Evolutionary conservation across 164 flowering plant species (phyloP).

Genomic region (Magnolia sinica): DNA sequence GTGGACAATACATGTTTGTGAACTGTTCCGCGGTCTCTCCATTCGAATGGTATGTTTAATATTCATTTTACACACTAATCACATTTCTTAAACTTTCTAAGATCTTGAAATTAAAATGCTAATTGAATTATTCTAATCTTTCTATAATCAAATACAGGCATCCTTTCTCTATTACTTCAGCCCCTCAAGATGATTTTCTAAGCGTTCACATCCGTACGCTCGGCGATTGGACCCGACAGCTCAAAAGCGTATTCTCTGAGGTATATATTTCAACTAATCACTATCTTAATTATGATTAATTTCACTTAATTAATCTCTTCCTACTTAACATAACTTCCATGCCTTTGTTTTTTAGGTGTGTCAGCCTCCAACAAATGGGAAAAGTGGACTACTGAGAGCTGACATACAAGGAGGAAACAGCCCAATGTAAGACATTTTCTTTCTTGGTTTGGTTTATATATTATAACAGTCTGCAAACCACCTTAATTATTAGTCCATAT

Average conservation of each 20-base stretch:
- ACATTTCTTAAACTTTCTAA: not conserved
- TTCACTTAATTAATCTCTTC: not conserved
- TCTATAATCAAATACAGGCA: constrained; percentile 25
- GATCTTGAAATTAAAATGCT: not conserved
- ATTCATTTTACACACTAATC: not conserved
- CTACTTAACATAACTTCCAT: not conserved
- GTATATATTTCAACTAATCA: constrained; percentile 20
- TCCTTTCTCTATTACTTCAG: constrained; percentile 40
- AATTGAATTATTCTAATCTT: not conserved
- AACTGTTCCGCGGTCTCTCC: constrained; percentile 54
- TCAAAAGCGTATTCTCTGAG: constrained; percentile 62
- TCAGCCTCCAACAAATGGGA: constrained; percentile 50
- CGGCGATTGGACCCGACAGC: constrained; percentile 50
- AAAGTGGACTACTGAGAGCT: constrained; percentile 63
- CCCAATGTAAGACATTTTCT: constrained; percentile 30
- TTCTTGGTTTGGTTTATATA: not conserved
- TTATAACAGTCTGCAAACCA: no score
- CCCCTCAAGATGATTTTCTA: constrained; percentile 35
- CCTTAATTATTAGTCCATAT: no score
- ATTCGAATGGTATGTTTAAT: constrained; percentile 40
- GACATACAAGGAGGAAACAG: constrained; percentile 38
- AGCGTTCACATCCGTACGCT: constrained; percentile 38
- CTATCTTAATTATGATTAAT: not conserved
- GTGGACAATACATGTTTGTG: constrained; percentile 59
- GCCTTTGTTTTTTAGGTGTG: constrained; percentile 33